A percentile compares a stretch with the other conserved stretches of the same genome.
These are phyloP conservation scores for Nidularia sp. DNA, from an alignment of 768 basidiomycete species.

Conservation along the genomic window DNA sequence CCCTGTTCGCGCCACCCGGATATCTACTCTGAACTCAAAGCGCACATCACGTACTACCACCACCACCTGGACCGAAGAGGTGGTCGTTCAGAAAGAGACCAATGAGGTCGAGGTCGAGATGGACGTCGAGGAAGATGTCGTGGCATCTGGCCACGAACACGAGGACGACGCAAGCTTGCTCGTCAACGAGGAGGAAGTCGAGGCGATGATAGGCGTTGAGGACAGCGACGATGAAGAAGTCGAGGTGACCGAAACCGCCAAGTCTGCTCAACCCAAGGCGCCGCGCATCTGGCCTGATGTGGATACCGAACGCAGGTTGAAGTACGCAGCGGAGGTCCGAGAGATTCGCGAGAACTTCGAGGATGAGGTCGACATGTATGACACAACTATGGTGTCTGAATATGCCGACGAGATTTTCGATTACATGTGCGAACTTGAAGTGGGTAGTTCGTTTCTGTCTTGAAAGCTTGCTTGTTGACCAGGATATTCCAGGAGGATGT, in stretches of 20 bases:
- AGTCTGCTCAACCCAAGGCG: slow-evolving; percentile 28
- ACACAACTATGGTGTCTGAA: slow-evolving; percentile 96
- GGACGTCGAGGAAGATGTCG: slow-evolving; percentile 57
- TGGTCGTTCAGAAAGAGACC: slow-evolving; percentile 35
- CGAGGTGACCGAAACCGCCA: slow-evolving; percentile 18
- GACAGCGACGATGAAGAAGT: slow-evolving; percentile 42
- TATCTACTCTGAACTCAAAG: slow-evolving; percentile 22
- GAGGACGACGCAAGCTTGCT: slow-evolving; percentile 39
- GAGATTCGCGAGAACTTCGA: slow-evolving; percentile 64
- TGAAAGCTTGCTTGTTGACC: slow-evolving; percentile 9
- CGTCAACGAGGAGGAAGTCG: slow-evolving; percentile 52
- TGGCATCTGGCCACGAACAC: slow-evolving; percentile 20
- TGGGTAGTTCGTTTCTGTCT: slow-evolving; percentile 26
- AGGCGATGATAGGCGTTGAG: slow-evolving; percentile 57
- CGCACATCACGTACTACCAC: slow-evolving; percentile 36
- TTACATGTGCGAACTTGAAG: slow-evolving; percentile 95
- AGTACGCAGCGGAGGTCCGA: slow-evolving; percentile 60
- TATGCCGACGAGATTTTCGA: slow-evolving; percentile 98
- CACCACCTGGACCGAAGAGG: slow-evolving; percentile 35
- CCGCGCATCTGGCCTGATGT: slow-evolving; percentile 73
- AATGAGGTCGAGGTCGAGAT: slow-evolving; percentile 43
- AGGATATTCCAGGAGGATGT: slow-evolving; percentile 55
- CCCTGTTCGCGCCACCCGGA: slow-evolving; percentile 19
- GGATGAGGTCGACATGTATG: slow-evolving; percentile 70
- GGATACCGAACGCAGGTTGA: slow-evolving; percentile 53